A percentile compares a stretch with the other conserved stretches of the same genome.
Conservation (phyloP, 257 asterid species). For the Lithospermum erythrorhizon region DNA sequence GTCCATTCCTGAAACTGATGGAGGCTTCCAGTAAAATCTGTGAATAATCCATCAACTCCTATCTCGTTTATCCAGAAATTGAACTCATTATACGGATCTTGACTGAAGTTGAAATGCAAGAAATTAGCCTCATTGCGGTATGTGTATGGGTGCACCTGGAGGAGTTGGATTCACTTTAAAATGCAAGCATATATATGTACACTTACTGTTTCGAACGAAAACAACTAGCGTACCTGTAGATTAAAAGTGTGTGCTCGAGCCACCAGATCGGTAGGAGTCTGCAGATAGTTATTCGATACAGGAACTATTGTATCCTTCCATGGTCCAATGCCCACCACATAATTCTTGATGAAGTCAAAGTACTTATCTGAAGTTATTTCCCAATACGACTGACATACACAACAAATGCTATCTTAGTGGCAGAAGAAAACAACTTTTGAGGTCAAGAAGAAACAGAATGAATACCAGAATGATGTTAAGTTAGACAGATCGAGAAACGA, state of each 20-base stretch:
- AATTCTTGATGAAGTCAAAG: slow-evolving; percentile 71
- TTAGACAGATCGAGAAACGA: no score
- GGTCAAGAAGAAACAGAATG: no score
- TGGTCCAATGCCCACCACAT: slow-evolving; percentile 87
- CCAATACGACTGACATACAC: slow-evolving; percentile 50
- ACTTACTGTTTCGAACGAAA: neutral
- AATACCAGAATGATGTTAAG: no score
- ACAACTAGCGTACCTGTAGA: slow-evolving; percentile 56
- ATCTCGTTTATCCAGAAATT: slow-evolving; percentile 67
- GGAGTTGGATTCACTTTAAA: neutral
- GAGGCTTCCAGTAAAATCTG: slow-evolving; percentile 88
- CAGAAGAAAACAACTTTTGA: no score
- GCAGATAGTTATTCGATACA: slow-evolving; percentile 41
- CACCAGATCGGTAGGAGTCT: slow-evolving; percentile 58
- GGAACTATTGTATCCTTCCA: slow-evolving; percentile 77
- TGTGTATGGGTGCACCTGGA: slow-evolving; percentile 93
- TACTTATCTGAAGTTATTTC: slow-evolving; percentile 90
- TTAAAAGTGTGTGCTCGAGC: slow-evolving; percentile 85
- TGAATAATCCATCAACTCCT: slow-evolving; percentile 86
- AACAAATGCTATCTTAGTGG: neutral
- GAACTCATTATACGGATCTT: slow-evolving; percentile 75
- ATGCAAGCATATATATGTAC: slow-evolving; percentile 3
- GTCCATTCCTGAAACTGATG: slow-evolving; percentile 84
- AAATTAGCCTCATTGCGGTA: slow-evolving; percentile 66
- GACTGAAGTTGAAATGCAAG: slow-evolving; percentile 82